Evolutionary conservation across 1,284 basidiomycete species (phyloP).

Genomic region (Pseudozyma pruni): DNA sequence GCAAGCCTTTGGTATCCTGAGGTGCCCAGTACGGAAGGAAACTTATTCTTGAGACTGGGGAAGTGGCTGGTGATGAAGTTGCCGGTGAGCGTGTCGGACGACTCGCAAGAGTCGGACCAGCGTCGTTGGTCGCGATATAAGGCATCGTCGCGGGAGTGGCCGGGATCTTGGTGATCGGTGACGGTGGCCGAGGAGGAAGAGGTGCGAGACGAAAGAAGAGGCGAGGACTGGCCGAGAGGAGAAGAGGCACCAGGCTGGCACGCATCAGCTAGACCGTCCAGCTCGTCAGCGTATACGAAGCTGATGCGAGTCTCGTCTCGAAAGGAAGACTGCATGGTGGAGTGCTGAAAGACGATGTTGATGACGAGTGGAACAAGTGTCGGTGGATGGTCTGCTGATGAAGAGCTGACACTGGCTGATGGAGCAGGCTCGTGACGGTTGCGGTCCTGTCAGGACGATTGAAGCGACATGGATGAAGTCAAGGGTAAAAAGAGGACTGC

Average conservation of each 20-base stretch:
- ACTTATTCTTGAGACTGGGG: slow-evolving; percentile 16
- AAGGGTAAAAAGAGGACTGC: no score
- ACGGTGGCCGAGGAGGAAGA: slow-evolving; percentile 24
- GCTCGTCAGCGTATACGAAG: slow-evolving; percentile 12
- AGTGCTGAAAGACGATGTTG: no score
- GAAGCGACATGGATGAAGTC: no score
- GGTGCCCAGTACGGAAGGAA: slow-evolving; percentile 5
- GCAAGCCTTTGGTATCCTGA: slow-evolving; percentile 13
- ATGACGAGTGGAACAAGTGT: no score
- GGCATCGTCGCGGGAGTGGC: not conserved
- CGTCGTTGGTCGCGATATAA: slow-evolving; percentile 4
- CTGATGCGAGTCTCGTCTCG: slow-evolving; percentile 23
- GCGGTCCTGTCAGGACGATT: no score
- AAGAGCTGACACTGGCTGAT: no score
- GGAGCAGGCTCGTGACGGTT: no score
- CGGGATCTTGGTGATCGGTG: slow-evolving; percentile 6
- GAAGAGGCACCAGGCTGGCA: slow-evolving; percentile 1
- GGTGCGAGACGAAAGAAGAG: slow-evolving; percentile 7
- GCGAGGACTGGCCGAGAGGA: not conserved
- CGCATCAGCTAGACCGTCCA: not conserved
- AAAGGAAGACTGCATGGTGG: slow-evolving; percentile 25
- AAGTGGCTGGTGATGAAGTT: slow-evolving; percentile 12
- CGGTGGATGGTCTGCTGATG: no score
- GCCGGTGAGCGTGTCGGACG: slow-evolving; percentile 20
- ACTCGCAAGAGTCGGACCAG: slow-evolving; percentile 5